phyloP scores from a whole-genome alignment of 2,329 filamentous ascomycete genomes.

The Didymella arachidicola region DNA sequence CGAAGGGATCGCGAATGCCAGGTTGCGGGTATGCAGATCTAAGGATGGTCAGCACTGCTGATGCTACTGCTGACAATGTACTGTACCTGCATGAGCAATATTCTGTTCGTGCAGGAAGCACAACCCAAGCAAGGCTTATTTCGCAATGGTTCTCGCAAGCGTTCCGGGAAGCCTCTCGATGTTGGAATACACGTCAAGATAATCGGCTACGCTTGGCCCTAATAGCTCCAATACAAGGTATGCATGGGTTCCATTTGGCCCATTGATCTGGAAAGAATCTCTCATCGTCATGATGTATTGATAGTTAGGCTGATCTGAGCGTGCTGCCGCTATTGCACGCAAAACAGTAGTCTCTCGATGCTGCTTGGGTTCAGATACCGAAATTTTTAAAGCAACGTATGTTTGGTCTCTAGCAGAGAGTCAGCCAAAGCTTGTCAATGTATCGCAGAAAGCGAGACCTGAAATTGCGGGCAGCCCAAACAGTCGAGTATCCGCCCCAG shows the following conservation, averaged over 20 bases:
- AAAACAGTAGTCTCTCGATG: conserved; percentile 5
- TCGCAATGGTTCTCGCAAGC: conserved; percentile 49
- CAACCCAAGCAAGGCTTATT: conserved; percentile 31
- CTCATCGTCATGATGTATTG: conserved; percentile 48
- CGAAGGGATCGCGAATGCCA: conserved; percentile 33
- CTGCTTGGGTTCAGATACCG: not conserved
- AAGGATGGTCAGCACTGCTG: not conserved
- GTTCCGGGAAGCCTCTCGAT: conserved; percentile 49
- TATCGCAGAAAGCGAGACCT: not conserved
- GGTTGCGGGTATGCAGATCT: conserved; percentile 43
- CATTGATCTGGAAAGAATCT: conserved; percentile 50
- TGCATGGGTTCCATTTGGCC: conserved; percentile 57
- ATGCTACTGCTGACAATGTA: too few species aligned
- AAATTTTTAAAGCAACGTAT: conserved; percentile 9
- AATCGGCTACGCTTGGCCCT: conserved; percentile 51
- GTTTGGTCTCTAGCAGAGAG: conserved; percentile 4
- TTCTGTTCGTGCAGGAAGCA: conserved; percentile 29
- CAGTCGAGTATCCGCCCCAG: conserved; percentile 35
- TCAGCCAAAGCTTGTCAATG: not conserved
- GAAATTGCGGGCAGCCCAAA: conserved; percentile 26
- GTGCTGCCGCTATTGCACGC: not conserved
- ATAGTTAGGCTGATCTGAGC: conserved; percentile 4
- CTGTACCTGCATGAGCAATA: conserved; percentile 17
- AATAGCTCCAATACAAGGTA: conserved; percentile 56
- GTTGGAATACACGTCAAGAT: conserved; percentile 45